Base-by-base conservation (phyloP, 495 filamentous ascomycete genomes). In the Penicillium waksmanii region DNA sequence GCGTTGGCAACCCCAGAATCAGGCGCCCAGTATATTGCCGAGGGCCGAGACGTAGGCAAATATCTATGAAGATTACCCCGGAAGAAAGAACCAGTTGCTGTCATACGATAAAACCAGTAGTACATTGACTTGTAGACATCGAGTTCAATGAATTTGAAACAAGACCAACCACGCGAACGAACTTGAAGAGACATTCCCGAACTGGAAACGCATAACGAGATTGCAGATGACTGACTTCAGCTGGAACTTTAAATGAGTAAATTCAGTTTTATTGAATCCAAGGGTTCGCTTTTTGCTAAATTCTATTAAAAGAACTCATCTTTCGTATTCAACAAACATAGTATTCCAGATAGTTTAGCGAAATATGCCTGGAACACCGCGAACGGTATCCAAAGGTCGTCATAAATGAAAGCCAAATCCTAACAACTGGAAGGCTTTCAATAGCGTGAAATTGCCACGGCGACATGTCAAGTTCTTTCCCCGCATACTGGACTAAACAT, bases 401-500 rank as follows among this genome's bases (percentile, higher is more conserved):
- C 12, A 44, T 17, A 38, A 38, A 38, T 2, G 36, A n/a, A 38
- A 38, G 42, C 42, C 42, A 7, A 40, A 40, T 5, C 15, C 11
- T n/a, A n/a, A 40, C 12, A 40, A 40, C 3, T 31, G 27, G 27
- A 31, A 31, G 27, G 27, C 27, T 7, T 31, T 31, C 27, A 31
- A 31, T 31, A 31, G 27, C 27, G 5, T 7, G 6, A 4, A 31
- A 31, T 31, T 8, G 27, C 27, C 6, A 31, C 8, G 27, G 27
- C 8, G 27, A 31, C 27, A 31, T 31, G 27, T 31, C 27, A 31
- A 31, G 15, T 38, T n/a, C 4, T 36, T 44, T 58, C 51, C 61
- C 60, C 60, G 53, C 55, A 59, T 51, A 25, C 43, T 44, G 2
- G 36, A 9, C 31, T 55, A 57, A 54, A 57, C 42, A 52, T 63